A percentile compares a stretch with the other conserved stretches of the same genome.
phyloP scores from a whole-genome alignment of 2,329 filamentous ascomycete genomes.

The Alternaria longipes region DNA sequence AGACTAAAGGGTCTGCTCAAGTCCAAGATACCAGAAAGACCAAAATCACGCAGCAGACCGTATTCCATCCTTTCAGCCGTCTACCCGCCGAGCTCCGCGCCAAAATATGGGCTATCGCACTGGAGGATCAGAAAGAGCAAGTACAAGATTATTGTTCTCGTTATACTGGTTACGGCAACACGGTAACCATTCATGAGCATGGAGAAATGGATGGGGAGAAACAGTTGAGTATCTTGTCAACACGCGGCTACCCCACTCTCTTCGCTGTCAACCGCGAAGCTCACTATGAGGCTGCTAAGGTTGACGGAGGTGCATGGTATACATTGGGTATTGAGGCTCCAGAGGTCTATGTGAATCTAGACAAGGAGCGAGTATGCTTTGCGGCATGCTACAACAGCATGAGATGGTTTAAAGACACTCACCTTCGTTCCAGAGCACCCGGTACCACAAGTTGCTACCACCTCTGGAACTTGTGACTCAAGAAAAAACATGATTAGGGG shows the following conservation, averaged over 20 bases:
- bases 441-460: too few species aligned
- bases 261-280: not conserved
- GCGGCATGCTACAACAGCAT: not conserved
- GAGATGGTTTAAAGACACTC: not conserved
- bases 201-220: too few species aligned
- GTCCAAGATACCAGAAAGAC: not conserved
- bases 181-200: not conserved
- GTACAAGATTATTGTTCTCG: accelerated
- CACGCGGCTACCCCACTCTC: not conserved
- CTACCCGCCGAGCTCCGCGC: not conserved
- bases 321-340: accelerated
- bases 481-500: too few species aligned
- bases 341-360: not conserved
- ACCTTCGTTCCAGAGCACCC: not conserved
- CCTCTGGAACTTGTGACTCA: too few species aligned
- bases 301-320: not conserved
- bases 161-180: not conserved
- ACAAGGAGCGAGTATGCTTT: accelerated
- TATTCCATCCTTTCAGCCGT: not conserved
- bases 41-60: not conserved
- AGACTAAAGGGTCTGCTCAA: not conserved
- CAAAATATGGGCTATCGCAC: not conserved
- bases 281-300: not conserved
- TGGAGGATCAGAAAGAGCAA: not conserved
- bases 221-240: accelerated